Conservation (phyloP, 2,329 filamentous ascomycete genomes). For the Fusarium abutilonis region DNA sequence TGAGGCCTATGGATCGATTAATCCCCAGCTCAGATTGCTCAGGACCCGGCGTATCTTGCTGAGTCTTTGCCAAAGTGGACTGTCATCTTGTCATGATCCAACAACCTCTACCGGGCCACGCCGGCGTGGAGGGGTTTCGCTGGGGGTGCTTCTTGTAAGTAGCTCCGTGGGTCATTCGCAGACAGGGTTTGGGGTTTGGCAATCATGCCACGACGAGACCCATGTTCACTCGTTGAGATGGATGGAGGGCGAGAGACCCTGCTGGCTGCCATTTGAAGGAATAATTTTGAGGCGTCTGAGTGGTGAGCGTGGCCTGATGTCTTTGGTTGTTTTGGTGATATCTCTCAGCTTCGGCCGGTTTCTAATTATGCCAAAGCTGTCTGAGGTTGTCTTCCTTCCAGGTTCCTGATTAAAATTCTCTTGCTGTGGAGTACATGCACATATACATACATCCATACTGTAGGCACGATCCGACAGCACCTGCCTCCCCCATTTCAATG, state of each 20-base stretch:
- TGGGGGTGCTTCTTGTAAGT: conserved; percentile 18
- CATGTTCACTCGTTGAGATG: conserved; percentile 22
- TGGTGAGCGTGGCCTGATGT: conserved; percentile 29
- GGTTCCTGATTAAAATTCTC: conserved; percentile 3
- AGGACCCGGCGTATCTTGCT: conserved; percentile 25
- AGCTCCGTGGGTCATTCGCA: conserved; percentile 33
- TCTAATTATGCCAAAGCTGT: conserved; percentile 1
- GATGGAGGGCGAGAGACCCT: conserved; percentile 22
- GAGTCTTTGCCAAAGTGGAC: conserved; percentile 41
- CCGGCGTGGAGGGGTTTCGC: conserved; percentile 35
- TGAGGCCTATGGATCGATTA: conserved; percentile 32
- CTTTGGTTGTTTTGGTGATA: conserved; percentile 12
- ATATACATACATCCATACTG: not conserved
- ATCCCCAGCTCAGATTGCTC: conserved; percentile 10
- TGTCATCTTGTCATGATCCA: conserved; percentile 43
- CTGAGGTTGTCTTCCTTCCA: conserved; percentile 1
- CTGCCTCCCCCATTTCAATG: conserved; percentile 31
- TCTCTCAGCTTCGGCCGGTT: conserved; percentile 16
- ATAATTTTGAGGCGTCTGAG: conserved; percentile 7
- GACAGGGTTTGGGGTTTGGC: conserved; percentile 28
- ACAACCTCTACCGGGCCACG: conserved; percentile 40
- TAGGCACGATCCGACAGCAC: conserved; percentile 24
- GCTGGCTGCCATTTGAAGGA: conserved; percentile 16
- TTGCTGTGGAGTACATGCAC: conserved; percentile 20
- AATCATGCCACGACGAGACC: conserved; percentile 43